A percentile compares a stretch with the other conserved stretches of the same genome.
Evolutionary conservation across 179 eudicot species (phyloP).

Genomic region (Silene vulgaris): DNA sequence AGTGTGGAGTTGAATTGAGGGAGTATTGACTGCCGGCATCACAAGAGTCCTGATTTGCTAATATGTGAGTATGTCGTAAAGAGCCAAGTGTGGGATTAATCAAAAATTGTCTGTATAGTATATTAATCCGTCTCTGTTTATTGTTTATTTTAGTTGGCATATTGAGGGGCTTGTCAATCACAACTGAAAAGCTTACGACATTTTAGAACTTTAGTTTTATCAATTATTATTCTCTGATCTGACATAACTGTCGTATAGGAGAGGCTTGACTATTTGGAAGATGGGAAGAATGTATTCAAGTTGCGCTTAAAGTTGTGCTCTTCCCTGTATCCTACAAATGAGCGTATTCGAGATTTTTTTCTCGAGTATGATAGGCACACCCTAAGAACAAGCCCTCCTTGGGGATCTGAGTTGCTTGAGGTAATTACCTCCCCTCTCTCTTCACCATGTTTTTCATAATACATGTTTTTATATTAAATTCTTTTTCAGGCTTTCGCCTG

Average conservation of each 20-base stretch:
- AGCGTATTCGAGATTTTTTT: slow-evolving; percentile 93
- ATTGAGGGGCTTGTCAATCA: too few species aligned
- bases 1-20: too few species aligned
- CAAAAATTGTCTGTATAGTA: too few species aligned
- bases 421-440: slow-evolving; percentile 30
- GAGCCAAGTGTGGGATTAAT: too few species aligned
- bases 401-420: slow-evolving; percentile 99
- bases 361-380: slow-evolving; percentile 96
- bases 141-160: too few species aligned
- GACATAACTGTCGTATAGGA: slow-evolving; percentile 41
- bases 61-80: too few species aligned
- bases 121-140: too few species aligned
- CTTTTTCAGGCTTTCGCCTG: neutral
- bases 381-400: slow-evolving; percentile 98
- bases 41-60: too few species aligned
- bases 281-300: slow-evolving; percentile 81
- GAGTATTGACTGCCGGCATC: too few species aligned
- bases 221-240: slow-evolving; percentile 18
- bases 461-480: neutral
- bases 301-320: slow-evolving; percentile 87
- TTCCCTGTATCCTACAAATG: slow-evolving; percentile 82
- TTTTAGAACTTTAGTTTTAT: neutral
- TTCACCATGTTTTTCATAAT: neutral
- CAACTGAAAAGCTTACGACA: neutral
- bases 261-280: slow-evolving; percentile 92